These are phyloP conservation scores for Aspergillus taichungensis DNA, from an alignment of 495 filamentous ascomycete genomes.

Conservation along the genomic window DNA sequence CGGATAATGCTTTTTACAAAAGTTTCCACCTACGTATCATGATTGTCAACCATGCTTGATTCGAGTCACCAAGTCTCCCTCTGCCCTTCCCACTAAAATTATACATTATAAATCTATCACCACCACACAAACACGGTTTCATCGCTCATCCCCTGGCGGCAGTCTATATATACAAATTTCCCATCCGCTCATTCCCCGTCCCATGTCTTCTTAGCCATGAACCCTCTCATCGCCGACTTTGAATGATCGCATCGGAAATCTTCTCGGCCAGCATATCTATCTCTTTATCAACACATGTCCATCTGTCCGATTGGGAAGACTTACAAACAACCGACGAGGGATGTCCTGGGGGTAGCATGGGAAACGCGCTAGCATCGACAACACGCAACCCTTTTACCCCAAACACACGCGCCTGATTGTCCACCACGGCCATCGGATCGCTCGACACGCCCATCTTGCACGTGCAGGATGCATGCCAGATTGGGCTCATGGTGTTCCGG, in stretches of 20 bases:
- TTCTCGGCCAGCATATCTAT: conserved; percentile 47
- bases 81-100: too few species aligned
- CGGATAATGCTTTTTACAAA: too few species aligned
- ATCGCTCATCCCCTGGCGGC: too few species aligned
- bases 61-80: too few species aligned
- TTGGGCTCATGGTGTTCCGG: conserved; percentile 24
- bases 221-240: too few species aligned
- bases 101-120: too few species aligned
- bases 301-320: not conserved
- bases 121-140: too few species aligned
- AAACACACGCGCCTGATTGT: conserved; percentile 39
- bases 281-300: not conserved
- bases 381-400: conserved; percentile 45
- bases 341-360: conserved; percentile 45
- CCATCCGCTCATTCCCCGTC: too few species aligned
- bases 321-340: conserved; percentile 40
- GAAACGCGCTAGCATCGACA: conserved; percentile 49
- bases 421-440: conserved; percentile 50
- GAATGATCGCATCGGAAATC: conserved; percentile 37
- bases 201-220: too few species aligned
- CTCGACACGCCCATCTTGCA: conserved; percentile 44
- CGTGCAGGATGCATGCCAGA: conserved; percentile 45
- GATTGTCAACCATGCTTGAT: too few species aligned
- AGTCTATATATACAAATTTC: too few species aligned
- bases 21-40: too few species aligned